phyloP scores from a whole-genome alignment of 768 basidiomycete genomes.

The Hericium coralloides region DNA sequence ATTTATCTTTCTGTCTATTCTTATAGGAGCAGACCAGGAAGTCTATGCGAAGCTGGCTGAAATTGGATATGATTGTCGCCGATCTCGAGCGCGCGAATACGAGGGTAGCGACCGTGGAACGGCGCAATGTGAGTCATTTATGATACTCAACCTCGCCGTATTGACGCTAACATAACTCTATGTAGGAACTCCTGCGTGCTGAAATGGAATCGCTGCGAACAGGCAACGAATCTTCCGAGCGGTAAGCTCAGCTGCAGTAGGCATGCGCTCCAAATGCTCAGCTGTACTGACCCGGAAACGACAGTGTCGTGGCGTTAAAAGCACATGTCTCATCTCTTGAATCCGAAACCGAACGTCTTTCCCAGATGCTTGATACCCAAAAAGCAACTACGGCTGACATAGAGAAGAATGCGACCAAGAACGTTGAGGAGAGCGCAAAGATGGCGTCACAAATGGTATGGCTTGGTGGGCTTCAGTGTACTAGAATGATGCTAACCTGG shows the following conservation, averaged over 20 bases:
- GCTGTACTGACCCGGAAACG: background rate
- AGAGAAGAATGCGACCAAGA: slow-evolving; percentile 40
- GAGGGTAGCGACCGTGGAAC: slow-evolving; percentile 85
- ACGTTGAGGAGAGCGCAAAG: slow-evolving; percentile 48
- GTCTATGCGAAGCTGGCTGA: slow-evolving; percentile 85
- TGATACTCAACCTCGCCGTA: background rate
- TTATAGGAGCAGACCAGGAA: slow-evolving; percentile 64
- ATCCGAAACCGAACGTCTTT: slow-evolving; percentile 61
- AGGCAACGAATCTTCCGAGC: slow-evolving; percentile 61
- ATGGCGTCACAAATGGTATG: slow-evolving; percentile 53
- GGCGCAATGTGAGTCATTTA: slow-evolving; percentile 64
- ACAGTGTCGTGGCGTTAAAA: slow-evolving; percentile 66
- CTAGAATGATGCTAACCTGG: background rate
- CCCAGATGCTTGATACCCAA: slow-evolving; percentile 57
- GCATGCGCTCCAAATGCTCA: background rate
- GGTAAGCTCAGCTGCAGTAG: slow-evolving; percentile 35
- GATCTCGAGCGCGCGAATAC: slow-evolving; percentile 95
- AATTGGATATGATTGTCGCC: slow-evolving; percentile 90
- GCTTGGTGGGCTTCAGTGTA: background rate
- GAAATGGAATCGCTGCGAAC: slow-evolving; percentile 88
- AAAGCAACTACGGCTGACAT: slow-evolving; percentile 37
- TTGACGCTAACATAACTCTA: background rate
- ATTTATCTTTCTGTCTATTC: background rate
- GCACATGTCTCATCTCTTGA: slow-evolving; percentile 69
- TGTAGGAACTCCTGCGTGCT: slow-evolving; percentile 85